phyloP scores from a whole-genome alignment of 768 basidiomycete species.

The Boletellus sp. region DNA sequence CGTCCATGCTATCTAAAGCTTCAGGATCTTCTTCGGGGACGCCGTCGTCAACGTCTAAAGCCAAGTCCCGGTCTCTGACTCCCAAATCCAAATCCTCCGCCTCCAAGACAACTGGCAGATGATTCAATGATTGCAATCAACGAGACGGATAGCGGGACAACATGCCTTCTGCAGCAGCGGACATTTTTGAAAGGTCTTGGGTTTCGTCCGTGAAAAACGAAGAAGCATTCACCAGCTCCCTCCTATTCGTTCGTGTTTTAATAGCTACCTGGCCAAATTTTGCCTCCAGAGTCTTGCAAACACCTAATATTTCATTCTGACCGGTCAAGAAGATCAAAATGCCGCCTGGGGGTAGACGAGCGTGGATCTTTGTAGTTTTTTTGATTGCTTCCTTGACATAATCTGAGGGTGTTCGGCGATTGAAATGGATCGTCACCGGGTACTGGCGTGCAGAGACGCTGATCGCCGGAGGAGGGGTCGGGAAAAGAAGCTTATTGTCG shows the following conservation, averaged over 20 bases:
- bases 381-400: slow-evolving; percentile 89
- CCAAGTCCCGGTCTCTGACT: slow-evolving; percentile 43
- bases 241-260: slow-evolving; percentile 44
- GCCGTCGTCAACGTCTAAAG: slow-evolving; percentile 65
- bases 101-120: slow-evolving; percentile 61
- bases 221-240: slow-evolving; percentile 23
- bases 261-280: slow-evolving; percentile 69
- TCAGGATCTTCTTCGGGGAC: slow-evolving; percentile 66
- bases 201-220: slow-evolving; percentile 27
- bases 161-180: slow-evolving; percentile 20
- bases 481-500: slow-evolving; percentile 78
- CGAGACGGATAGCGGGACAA: neutral
- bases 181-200: slow-evolving; percentile 11
- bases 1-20: slow-evolving; percentile 71
- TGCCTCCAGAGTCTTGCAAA: slow-evolving; percentile 78
- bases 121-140: neutral
- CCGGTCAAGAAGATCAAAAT: slow-evolving; percentile 94
- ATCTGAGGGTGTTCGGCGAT: slow-evolving; percentile 76
- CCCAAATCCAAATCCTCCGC: slow-evolving; percentile 79
- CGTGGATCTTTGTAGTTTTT: slow-evolving; percentile 90
- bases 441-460: slow-evolving; percentile 88
- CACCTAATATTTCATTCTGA: slow-evolving; percentile 87
- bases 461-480: slow-evolving; percentile 85
- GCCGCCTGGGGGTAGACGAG: slow-evolving; percentile 87
- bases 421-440: slow-evolving; percentile 94